Evolutionary conservation across 805 yeast species (phyloP).

Genomic region (Candida boidinii): DNA sequence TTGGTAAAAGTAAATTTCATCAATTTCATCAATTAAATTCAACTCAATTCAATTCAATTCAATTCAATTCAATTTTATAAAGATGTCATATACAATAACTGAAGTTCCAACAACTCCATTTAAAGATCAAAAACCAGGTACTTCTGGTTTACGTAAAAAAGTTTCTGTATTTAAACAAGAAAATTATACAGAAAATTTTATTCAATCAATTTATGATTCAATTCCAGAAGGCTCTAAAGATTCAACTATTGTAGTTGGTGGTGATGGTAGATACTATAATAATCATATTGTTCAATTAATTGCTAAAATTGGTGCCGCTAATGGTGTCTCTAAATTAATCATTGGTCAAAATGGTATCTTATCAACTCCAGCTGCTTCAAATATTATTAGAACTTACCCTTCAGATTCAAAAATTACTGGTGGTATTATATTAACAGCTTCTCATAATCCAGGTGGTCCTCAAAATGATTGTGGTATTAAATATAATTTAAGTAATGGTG

Average conservation of each 20-base stretch:
- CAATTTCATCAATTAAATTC: no score
- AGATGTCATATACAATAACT: slow-evolving; percentile 11
- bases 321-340: slow-evolving; percentile 78
- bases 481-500: slow-evolving; percentile 91
- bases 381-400: slow-evolving; percentile 63
- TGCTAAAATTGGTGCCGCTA: slow-evolving; percentile 80
- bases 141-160: slow-evolving; percentile 92
- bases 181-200: slow-evolving; percentile 87
- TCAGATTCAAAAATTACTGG: slow-evolving; percentile 60
- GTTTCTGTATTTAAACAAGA: slow-evolving; percentile 71
- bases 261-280: slow-evolving; percentile 94
- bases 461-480: slow-evolving; percentile 88
- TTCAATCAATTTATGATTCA: slow-evolving; percentile 76
- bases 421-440: slow-evolving; percentile 92
- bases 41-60: neutral
- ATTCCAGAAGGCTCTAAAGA: slow-evolving; percentile 82
- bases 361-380: slow-evolving; percentile 96
- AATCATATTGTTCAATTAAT: slow-evolving; percentile 73
- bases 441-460: slow-evolving; percentile 98
- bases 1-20: no score
- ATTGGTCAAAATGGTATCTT: slow-evolving; percentile 84
- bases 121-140: slow-evolving; percentile 93
- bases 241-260: slow-evolving; percentile 84
- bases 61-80: neutral
- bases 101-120: slow-evolving; percentile 61